Base-by-base conservation (phyloP, 140 eudicot genomes). In the Oenanthe javanica region DNA sequence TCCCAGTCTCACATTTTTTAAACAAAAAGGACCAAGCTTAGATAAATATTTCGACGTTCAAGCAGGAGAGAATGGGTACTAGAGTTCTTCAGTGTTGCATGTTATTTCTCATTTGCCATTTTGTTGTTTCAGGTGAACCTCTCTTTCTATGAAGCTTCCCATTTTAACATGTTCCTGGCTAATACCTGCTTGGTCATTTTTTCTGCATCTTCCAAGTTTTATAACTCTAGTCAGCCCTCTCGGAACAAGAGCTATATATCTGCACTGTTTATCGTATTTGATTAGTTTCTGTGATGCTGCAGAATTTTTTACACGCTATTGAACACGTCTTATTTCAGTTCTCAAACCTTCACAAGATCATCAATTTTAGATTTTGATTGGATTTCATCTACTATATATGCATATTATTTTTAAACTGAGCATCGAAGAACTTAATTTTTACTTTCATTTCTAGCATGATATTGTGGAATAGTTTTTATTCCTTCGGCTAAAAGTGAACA, bases 91-190 rank as follows among this genome's bases (percentile, higher is more conserved):
- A 31, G 45, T 27, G 59, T 77, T 83, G 81, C 67, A 36, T 83
- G 81, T 81, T 89, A 80, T 66, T 85, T 74, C 81, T 89, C 80
- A 49, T 90, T 38, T 82, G 73, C 48, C 81, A 86, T 49, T 86
- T 80, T 83, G 82, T 81, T 11, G 18, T 55, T 57, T 82, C 91
- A 87, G 97, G 97, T 92, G 48, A 85, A 43, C 73, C 46, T 78
- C 66, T 78, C 23, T 51, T 64, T 31, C 46, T 67, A 31, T 36
- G 21, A 67, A 36, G 73, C 52, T 67, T 67, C 77, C 7, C 25
- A 55, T 27, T 66, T 1, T 0, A n/a, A 51, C 23, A 9, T 1
- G 7, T 11, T 75, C 49, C 54, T 45, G 8, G 38, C 36, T 11
- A 31, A 14, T 31, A 25, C 19, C n/a, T 27, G 21, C 5, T 31